Percentiles rank a stretch among this genome's conserved stretches.
Conservation (phyloP, 2,329 filamentous ascomycete species). For the Microsporum audouinii region DNA sequence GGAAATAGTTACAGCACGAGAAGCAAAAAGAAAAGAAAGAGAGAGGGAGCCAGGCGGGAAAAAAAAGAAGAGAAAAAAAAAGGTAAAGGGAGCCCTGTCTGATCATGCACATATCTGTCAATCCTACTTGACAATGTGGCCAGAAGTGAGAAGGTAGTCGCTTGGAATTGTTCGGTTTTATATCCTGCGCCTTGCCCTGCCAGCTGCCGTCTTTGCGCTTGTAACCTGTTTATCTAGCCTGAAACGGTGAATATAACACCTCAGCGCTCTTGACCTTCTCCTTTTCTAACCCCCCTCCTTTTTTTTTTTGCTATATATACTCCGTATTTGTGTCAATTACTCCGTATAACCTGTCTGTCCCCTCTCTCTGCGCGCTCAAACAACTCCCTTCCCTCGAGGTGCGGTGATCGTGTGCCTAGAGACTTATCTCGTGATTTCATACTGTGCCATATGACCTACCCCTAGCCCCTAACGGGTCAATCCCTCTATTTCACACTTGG, state of each 20-base stretch:
- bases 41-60: constrained; percentile 5
- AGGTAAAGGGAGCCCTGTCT: constrained; percentile 10
- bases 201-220: constrained; percentile 10
- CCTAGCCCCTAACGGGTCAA: neutral
- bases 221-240: constrained; percentile 4
- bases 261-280: constrained; percentile 9
- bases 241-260: neutral
- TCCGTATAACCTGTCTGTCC: neutral
- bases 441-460: neutral
- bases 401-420: neutral
- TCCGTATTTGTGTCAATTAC: neutral
- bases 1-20: neutral
- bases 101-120: constrained; percentile 13
- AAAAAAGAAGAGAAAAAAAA: constrained; percentile 8
- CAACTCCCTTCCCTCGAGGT: neutral
- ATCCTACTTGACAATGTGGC: constrained; percentile 18
- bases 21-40: constrained; percentile 6
- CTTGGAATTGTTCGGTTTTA: constrained; percentile 12
- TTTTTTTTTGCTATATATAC: neutral
- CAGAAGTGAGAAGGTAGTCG: constrained; percentile 16
- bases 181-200: constrained; percentile 11
- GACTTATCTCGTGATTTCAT: neutral
- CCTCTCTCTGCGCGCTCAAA: neutral
- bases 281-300: neutral
- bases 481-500: neutral